Base-by-base conservation (phyloP, 768 basidiomycete genomes). In the Lentinula lateritia region DNA sequence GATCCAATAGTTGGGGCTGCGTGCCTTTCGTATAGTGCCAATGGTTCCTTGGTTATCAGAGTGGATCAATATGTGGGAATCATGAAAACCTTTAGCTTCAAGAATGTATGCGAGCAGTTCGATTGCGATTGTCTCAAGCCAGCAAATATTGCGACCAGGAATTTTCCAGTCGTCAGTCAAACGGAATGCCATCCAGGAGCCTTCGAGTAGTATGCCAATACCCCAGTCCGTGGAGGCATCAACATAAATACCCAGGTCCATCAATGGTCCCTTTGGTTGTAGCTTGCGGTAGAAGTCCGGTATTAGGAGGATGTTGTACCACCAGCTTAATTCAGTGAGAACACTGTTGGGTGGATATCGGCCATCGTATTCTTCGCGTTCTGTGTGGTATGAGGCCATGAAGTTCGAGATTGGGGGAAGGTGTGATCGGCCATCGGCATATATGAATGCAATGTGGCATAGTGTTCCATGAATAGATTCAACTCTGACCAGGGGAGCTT, bases 41-140 rank as follows among this genome's bases (percentile, higher is more conserved):
- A n/a, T n/a, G n/a, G n/a, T n/a, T n/a, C n/a, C 75, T 52, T 71
- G 54, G 61, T 75, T 77, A 61, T 77, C 74, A 0, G 71, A 71
- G 34, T 38, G 67, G 18, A 75, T 64, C 7, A 68, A 53, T 0
- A 76, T 10, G 13, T 65, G 60, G 0, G 32, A 6, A 28, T 75
- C 50, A 0, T 32, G 23, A 1, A 67, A 34, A 13, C 52, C 60
- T 1, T 34, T 45, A 3, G 45, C 58, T 10, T 65, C 68, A 0
- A 73, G 60, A 16, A 67, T 56, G 55, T 71, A 53, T 28, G 61
- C n/a, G 16, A 61, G 6, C 1, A 68, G 60, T 28, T 67, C 65
- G 16, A 65, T 45, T 0, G 60, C 54, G 9, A 60, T 1, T 1
- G 57, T 52, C n/a, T 52, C 65, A 10, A 56, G 34, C 64, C 50